Base-by-base conservation (phyloP, 1,284 basidiomycete genomes). In the Cryptococcus sp. region DNA sequence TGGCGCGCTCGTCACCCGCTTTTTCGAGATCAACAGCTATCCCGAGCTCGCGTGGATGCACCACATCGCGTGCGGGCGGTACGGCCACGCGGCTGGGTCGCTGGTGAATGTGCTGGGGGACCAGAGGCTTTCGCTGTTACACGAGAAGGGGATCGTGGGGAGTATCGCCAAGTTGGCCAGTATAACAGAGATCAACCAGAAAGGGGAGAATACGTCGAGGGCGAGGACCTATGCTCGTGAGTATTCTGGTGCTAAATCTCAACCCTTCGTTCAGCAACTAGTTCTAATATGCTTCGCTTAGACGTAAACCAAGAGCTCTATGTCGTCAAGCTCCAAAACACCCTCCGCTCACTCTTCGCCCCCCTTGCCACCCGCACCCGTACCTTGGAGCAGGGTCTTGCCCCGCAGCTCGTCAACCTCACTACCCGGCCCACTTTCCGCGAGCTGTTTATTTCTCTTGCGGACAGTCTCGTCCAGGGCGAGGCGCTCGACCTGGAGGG, bases 161-260 rank as follows among this genome's bases (percentile, higher is more conserved):
- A 94, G 91, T 68, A 84, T 98, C 33, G 88, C 88, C 44, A 98
- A 98, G 77, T 82, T 98, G 6, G 81, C 88, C 0, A 85, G 89
- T 56, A 80, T 97, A 8, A 88, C 89, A 7, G 83, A 88, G 57
- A 71, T 87, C 57, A 84, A 87, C 42, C 44, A 64, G 9, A 64
- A 74, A 18, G 69, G 67, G 15, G 55, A 58, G 11, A 52, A 53
- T 1, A 46, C 49, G 5, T 44, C 45, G 12, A 58, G 60, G 13
- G 47, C 36, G 18, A 4, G 3, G n/a, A 49, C 36, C 38, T 49
- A 37, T 20, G 35, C 36, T 15, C 28, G 47, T 49, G n/a, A 33
- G 47, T 49, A 1, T 20, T 2, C 16, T 20, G 11, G 16, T 33
- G 28, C n/a, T n/a, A n/a, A n/a, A n/a, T 4, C 28, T 33, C 28